Evolutionary conservation across 768 basidiomycete species (phyloP).

Genomic region (Rhodosporidiobolus sp.): DNA sequence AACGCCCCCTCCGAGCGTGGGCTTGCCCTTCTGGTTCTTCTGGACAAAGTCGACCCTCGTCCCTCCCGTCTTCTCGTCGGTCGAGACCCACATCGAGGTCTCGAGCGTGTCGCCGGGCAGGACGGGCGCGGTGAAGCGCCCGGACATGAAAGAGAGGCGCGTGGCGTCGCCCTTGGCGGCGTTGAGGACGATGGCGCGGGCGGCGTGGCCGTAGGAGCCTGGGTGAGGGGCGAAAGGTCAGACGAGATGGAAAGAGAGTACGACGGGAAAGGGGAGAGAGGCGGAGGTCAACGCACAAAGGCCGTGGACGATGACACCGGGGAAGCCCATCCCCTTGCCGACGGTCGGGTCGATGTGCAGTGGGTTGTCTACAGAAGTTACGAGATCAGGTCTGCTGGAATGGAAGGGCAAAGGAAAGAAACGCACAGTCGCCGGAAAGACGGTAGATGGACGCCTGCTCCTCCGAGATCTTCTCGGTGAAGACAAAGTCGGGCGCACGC

Average conservation of each 20-base stretch:
- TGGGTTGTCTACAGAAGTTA: constrained; percentile 56
- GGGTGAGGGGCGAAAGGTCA: neutral
- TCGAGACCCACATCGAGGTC: constrained; percentile 35
- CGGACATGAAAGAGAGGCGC: constrained; percentile 66
- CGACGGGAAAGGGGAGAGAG: no score
- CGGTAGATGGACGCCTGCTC: constrained; percentile 67
- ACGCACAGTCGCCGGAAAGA: constrained; percentile 56
- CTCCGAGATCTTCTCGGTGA: constrained; percentile 62
- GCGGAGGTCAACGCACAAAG: constrained; percentile 65
- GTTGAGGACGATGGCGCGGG: constrained; percentile 66
- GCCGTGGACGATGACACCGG: constrained; percentile 80
- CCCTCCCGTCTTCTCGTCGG: constrained; percentile 17
- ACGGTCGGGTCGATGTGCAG: constrained; percentile 72
- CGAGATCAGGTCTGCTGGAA: constrained; percentile 51
- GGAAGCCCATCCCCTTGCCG: constrained; percentile 72
- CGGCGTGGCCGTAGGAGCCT: constrained; percentile 56
- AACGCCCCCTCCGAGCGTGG: constrained; percentile 33
- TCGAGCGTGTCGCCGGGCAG: constrained; percentile 38
- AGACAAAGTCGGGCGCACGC: constrained; percentile 60
- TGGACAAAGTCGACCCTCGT: constrained; percentile 42
- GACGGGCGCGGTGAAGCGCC: constrained; percentile 68
- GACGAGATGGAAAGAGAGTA: neutral
- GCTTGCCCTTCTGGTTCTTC: constrained; percentile 40
- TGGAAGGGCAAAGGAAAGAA: neutral
- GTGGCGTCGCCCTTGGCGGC: constrained; percentile 62